Base-by-base conservation (phyloP, 2,329 filamentous ascomycete species). In the Ophiostoma sp. region DNA sequence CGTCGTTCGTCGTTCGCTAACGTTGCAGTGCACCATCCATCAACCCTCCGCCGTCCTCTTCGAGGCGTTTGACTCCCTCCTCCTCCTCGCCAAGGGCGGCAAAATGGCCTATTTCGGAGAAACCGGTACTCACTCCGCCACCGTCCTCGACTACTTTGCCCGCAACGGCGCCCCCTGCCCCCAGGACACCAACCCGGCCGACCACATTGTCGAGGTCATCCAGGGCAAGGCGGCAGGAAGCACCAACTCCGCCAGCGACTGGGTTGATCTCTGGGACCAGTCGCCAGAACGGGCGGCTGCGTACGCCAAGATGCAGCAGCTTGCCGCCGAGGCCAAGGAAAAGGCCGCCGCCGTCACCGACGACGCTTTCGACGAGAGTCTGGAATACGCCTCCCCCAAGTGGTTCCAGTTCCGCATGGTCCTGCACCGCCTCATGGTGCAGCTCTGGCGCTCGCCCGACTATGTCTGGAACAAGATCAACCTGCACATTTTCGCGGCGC, bases 321-420 rank as follows among this genome's bases (percentile, higher is more conserved):
- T 73, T 4, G 45, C 42, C 0, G 3, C 33, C 5, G 22, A 69
- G 28, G 15, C 33, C 33, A 42, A 33, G 8, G 50, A 31, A 2
- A 6, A 11, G 17, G 63, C 50, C 2, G 63, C 36, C 22, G 48
- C 52, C 3, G 5, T 17, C 28, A 3, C 2, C 19, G 31, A n/a
- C 39, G 71, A 39, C 50, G 45, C 33, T 1, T 19, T 8, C 78
- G 81, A 78, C 74, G 17, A 78, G 57, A 72, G 86, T 78, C 84
- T 86, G 39, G 91, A 93, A 81, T 95, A 94, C 74, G 92, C 92
- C 1, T 90, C 91, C 55, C 89, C 91, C 0, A 91, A 94, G 78
- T 77, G 75, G 8, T 79, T 83, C 15, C 92, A 95, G 78, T 82
- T 93, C 25, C 82, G 80, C 55, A 84, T 90, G 76, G 90, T 91